Evolutionary conservation across 1,284 basidiomycete genomes (phyloP).

Genomic region (Naganishia sp.): DNA sequence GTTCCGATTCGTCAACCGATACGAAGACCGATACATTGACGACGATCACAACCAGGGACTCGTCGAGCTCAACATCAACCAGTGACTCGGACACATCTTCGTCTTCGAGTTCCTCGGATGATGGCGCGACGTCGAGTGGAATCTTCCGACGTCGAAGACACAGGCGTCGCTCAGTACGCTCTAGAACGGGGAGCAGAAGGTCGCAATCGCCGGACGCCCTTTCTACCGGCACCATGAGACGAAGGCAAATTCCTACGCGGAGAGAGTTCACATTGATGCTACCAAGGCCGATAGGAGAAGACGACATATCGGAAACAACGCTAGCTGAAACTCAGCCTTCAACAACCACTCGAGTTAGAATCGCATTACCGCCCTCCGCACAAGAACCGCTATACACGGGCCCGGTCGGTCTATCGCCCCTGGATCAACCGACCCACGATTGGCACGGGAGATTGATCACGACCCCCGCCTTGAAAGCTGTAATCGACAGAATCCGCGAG

Average conservation of each 20-base stretch:
- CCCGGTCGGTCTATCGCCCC: not conserved
- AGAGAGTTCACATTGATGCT: conserved; percentile 31
- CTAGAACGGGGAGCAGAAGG: conserved; percentile 19
- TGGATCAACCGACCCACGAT: conserved; percentile 13
- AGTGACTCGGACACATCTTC: conserved; percentile 19
- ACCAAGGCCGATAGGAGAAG: conserved; percentile 29
- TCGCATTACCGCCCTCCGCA: conserved; percentile 14
- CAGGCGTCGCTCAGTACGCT: conserved; percentile 3
- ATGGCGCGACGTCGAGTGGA: conserved; percentile 12
- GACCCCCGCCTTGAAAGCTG: conserved; percentile 24
- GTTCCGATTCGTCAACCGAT: conserved; percentile 36
- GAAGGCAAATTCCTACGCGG: conserved; percentile 11
- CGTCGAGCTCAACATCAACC: conserved; percentile 5
- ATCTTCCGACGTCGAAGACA: conserved; percentile 15
- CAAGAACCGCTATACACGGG: conserved; percentile 4
- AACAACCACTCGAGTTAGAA: conserved; percentile 11
- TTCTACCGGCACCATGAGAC: conserved; percentile 4
- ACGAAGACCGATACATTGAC: conserved; percentile 30
- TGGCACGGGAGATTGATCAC: conserved; percentile 29
- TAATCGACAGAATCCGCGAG: conserved; percentile 22
- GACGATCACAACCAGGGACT: conserved; percentile 31
- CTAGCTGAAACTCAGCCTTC: conserved; percentile 4
- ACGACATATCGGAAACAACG: conserved; percentile 22
- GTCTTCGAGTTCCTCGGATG: conserved; percentile 21
- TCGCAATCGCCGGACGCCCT: conserved; percentile 17